Evolutionary conservation across 2,329 filamentous ascomycete species (phyloP).

Genomic region (Penicillium nordicum): DNA sequence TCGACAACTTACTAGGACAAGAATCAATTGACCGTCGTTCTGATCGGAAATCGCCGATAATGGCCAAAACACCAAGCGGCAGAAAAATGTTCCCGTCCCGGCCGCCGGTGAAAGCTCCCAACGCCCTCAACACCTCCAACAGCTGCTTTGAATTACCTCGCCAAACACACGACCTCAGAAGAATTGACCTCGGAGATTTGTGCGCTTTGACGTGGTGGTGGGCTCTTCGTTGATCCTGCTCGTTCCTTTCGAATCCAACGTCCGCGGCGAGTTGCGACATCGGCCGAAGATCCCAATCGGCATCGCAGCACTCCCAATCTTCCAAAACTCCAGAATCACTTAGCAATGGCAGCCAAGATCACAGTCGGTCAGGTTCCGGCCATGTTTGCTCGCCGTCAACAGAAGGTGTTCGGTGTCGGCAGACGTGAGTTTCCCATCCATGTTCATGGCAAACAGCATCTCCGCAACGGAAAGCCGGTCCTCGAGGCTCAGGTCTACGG

Average conservation of each 20-base stretch:
- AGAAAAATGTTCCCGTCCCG: conserved; percentile 43
- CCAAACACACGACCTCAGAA: conserved; percentile 11
- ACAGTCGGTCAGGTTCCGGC: conserved; percentile 33
- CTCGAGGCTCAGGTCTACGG: neutral
- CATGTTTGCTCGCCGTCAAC: conserved; percentile 36
- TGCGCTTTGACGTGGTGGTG: conserved; percentile 26
- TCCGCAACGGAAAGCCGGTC: neutral
- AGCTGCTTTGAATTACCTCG: conserved; percentile 2
- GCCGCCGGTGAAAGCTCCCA: conserved; percentile 39
- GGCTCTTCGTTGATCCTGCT: conserved; percentile 25
- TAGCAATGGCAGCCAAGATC: conserved; percentile 35
- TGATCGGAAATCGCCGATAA: conserved; percentile 23
- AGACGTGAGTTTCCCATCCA: conserved; percentile 33
- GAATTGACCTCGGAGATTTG: conserved; percentile 13
- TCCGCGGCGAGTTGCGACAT: conserved; percentile 20
- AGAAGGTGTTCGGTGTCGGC: conserved; percentile 26
- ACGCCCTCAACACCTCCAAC: conserved; percentile 36
- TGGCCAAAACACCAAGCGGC: conserved; percentile 27
- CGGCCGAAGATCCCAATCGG: conserved; percentile 14
- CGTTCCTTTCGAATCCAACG: conserved; percentile 22
- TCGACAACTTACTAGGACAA: conserved; percentile 13
- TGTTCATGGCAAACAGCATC: neutral
- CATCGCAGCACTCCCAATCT: conserved; percentile 10
- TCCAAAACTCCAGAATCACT: conserved; percentile 4
- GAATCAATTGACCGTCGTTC: conserved; percentile 21